phyloP scores from a whole-genome alignment of 305 asterid species.

The Rubia occidens region DNA sequence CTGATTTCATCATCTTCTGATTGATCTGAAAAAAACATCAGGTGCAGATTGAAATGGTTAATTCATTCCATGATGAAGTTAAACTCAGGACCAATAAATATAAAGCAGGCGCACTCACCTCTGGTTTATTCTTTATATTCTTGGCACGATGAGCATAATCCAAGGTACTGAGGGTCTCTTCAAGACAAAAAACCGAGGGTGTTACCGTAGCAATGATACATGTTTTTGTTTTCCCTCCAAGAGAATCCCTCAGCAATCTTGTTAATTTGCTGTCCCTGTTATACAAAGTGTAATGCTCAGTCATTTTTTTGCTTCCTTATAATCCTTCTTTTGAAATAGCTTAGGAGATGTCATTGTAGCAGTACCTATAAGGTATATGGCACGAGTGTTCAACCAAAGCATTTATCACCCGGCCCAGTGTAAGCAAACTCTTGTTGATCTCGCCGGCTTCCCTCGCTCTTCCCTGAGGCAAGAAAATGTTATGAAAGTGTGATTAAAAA shows the following conservation, averaged over 20 bases:
- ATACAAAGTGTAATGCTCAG: slow-evolving; percentile 15
- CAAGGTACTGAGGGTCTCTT: slow-evolving; percentile 95
- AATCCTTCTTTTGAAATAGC: neutral
- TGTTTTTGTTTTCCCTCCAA: slow-evolving; percentile 98
- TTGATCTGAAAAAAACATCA: slow-evolving; percentile 52
- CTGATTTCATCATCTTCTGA: slow-evolving; percentile 99
- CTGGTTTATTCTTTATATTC: slow-evolving; percentile 97
- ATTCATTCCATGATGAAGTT: slow-evolving; percentile 4
- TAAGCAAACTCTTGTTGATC: slow-evolving; percentile 96
- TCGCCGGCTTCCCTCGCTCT: slow-evolving; percentile 99
- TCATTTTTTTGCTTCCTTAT: neutral
- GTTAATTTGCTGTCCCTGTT: slow-evolving; percentile 97
- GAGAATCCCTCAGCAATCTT: slow-evolving; percentile 88
- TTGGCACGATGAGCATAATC: slow-evolving; percentile 99
- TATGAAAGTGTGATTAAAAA: neutral
- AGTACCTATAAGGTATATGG: slow-evolving; percentile 91
- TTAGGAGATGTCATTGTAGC: slow-evolving; percentile 6
- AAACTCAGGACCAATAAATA: neutral
- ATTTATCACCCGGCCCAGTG: slow-evolving; percentile 94
- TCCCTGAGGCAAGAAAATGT: slow-evolving; percentile 42
- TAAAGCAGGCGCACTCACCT: slow-evolving; percentile 39
- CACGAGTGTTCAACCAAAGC: slow-evolving; percentile 98
- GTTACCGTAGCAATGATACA: slow-evolving; percentile 94
- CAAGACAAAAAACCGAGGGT: slow-evolving; percentile 78
- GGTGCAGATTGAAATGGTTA: neutral